Evolutionary conservation across 192 early-diverging fungal genomes (phyloP).

Genomic region (Podochytrium sp.): DNA sequence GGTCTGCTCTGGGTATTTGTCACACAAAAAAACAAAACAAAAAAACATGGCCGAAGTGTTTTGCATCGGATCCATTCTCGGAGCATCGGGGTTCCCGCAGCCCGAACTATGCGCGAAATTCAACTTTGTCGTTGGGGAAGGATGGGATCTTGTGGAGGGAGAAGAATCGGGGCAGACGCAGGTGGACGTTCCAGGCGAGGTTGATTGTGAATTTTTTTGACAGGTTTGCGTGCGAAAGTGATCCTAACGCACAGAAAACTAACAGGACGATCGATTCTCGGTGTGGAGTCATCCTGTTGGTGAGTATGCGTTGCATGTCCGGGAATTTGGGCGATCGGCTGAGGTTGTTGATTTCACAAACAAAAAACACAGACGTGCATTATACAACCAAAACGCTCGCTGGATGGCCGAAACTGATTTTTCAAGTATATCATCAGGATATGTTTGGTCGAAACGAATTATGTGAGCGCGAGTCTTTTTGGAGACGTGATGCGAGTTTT

Average conservation of each 20-base stretch:
- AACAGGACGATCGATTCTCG: constrained; percentile 47
- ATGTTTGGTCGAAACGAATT: constrained; percentile 58
- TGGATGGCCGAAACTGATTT: constrained; percentile 61
- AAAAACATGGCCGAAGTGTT: constrained; percentile 56
- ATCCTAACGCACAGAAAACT: neutral
- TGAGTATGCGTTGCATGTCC: constrained; percentile 13
- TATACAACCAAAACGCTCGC: constrained; percentile 54
- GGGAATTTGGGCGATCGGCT: neutral
- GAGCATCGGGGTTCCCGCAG: constrained; percentile 52
- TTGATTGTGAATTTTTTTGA: neutral
- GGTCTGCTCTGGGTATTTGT: too few relatives aligned
- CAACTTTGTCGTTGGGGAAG: constrained; percentile 47
- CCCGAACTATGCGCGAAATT: constrained; percentile 50
- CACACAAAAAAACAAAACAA: too few relatives aligned
- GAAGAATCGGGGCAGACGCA: constrained; percentile 50
- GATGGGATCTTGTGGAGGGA: constrained; percentile 54
- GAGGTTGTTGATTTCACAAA: neutral
- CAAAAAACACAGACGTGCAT: constrained; percentile 50
- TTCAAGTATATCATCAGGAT: constrained; percentile 59
- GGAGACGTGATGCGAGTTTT: neutral
- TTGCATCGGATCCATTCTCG: constrained; percentile 48
- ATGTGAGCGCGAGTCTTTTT: too few relatives aligned
- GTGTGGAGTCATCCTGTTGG: constrained; percentile 66
- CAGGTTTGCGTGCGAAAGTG: neutral
- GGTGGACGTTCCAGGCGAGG: constrained; percentile 48